These are phyloP conservation scores for Tetrapisispora iriomotensis DNA, from an alignment of 805 yeast genomes.

Conservation along the genomic window DNA sequence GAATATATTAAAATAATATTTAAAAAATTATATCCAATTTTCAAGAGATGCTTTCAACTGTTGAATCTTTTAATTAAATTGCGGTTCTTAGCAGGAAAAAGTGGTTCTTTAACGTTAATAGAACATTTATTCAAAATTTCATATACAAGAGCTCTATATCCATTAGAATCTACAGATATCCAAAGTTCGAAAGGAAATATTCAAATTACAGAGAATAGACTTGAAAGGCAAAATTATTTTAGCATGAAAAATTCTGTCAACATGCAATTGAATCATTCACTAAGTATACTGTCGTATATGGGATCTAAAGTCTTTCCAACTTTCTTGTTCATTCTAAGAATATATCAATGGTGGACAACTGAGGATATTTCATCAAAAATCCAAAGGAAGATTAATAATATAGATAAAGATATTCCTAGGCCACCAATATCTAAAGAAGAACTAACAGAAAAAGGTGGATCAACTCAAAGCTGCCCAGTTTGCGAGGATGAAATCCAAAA, in stretches of 20 bases:
- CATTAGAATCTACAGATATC: constrained; percentile 1
- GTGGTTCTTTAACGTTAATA: constrained; percentile 52
- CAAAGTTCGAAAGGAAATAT: too few species aligned
- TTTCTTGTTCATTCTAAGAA: constrained; percentile 71
- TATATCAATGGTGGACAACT: constrained; percentile 88
- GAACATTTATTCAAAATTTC: constrained; percentile 54
- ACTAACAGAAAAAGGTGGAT: constrained; percentile 2
- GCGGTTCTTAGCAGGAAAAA: constrained; percentile 54
- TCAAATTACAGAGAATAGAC: constrained; percentile 5
- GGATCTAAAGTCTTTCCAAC: constrained; percentile 58
- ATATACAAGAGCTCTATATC: constrained; percentile 37
- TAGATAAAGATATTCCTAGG: constrained; percentile 35
- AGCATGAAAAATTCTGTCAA: constrained; percentile 12
- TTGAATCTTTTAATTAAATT: constrained; percentile 50
- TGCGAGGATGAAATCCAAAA: constrained; percentile 57
- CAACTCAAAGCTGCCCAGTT: constrained; percentile 47
- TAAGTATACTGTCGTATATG: constrained; percentile 13
- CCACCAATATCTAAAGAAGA: constrained; percentile 5
- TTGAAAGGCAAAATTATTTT: constrained; percentile 30
- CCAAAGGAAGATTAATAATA: constrained; percentile 36
- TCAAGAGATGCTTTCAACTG: constrained; percentile 38
- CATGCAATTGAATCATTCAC: constrained; percentile 10
- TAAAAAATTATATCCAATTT: constrained; percentile 51
- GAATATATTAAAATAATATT: constrained; percentile 28
- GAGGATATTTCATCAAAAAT: constrained; percentile 58